phyloP scores from a whole-genome alignment of 148 eudicot species.

The Polygonum maritimum region DNA sequence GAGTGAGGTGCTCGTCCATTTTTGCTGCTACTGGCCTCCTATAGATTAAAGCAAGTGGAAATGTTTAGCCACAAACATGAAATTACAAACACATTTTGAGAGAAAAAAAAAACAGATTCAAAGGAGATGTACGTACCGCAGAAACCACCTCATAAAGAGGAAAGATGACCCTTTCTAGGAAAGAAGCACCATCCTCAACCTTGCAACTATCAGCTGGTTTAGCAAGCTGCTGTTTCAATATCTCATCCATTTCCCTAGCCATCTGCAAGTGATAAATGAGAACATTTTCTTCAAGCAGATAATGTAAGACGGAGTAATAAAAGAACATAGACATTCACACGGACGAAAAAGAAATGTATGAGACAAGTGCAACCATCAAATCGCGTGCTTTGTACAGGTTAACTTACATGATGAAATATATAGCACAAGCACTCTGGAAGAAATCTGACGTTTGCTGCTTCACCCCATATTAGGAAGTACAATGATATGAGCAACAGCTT shows the following conservation, averaged over 20 bases:
- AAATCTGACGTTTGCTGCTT: constrained; percentile 89
- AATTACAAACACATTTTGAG: neutral
- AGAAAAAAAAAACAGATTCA: neutral
- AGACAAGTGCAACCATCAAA: neutral
- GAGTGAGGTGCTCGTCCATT: constrained; percentile 98
- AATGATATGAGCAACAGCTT: constrained; percentile 62
- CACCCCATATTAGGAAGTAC: constrained; percentile 95
- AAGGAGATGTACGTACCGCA: constrained; percentile 51
- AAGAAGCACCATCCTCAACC: constrained; percentile 63
- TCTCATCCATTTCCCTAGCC: constrained; percentile 86
- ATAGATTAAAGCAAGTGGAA: neutral
- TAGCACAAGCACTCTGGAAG: constrained; percentile 99
- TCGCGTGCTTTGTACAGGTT: neutral
- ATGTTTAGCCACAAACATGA: neutral
- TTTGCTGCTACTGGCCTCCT: constrained; percentile 85
- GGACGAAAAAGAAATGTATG: neutral
- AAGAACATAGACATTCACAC: neutral
- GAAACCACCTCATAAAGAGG: constrained; percentile 76
- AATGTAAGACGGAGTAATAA: neutral
- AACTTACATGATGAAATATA: constrained; percentile 95
- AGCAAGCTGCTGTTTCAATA: constrained; percentile 62
- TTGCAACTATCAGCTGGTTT: constrained; percentile 90
- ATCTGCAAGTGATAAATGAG: constrained; percentile 33
- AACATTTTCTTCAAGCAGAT: neutral
- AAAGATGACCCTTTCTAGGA: constrained; percentile 60